Conservation (phyloP, 2,329 filamentous ascomycete species). For the Cercospora berteroae region DNA sequence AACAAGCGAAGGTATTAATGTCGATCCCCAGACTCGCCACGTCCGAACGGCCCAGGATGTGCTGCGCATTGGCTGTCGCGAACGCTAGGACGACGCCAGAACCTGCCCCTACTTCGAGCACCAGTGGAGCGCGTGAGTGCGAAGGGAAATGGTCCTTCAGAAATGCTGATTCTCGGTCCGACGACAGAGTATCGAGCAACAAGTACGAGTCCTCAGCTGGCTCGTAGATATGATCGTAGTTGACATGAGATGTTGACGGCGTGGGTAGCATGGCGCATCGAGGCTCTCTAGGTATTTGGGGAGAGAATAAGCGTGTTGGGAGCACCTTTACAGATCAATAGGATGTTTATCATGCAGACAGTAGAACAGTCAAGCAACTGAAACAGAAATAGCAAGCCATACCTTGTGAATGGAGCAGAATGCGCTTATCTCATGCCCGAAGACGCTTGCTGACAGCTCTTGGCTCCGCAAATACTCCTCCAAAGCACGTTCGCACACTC, state of each 20-base stretch:
- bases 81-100: conserved; percentile 95
- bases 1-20: conserved; percentile 80
- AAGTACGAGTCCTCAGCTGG: conserved; percentile 95
- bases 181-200: conserved; percentile 85
- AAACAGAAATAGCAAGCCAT: not conserved
- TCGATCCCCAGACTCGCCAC: conserved; percentile 76
- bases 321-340: not conserved
- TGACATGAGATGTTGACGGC: conserved; percentile 86
- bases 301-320: not conserved
- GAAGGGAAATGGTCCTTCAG: conserved; percentile 61
- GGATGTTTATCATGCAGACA: not conserved
- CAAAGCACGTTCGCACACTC: not conserved
- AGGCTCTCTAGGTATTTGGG: not conserved
- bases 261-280: conserved; percentile 74
- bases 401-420: not conserved
- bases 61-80: conserved; percentile 68
- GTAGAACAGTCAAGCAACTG: not conserved
- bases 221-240: conserved; percentile 86
- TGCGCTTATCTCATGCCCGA: not conserved
- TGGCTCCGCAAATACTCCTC: not conserved
- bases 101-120: conserved; percentile 85
- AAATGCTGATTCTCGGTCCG: conserved; percentile 64
- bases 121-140: conserved; percentile 47
- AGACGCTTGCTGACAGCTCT: not conserved
- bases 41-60: conserved; percentile 69